Percentiles rank a stretch among this genome's conserved stretches.
Evolutionary conservation across 371 early-diverging fungal genomes (phyloP).

Genomic region (Sporodiniella umbellata): DNA sequence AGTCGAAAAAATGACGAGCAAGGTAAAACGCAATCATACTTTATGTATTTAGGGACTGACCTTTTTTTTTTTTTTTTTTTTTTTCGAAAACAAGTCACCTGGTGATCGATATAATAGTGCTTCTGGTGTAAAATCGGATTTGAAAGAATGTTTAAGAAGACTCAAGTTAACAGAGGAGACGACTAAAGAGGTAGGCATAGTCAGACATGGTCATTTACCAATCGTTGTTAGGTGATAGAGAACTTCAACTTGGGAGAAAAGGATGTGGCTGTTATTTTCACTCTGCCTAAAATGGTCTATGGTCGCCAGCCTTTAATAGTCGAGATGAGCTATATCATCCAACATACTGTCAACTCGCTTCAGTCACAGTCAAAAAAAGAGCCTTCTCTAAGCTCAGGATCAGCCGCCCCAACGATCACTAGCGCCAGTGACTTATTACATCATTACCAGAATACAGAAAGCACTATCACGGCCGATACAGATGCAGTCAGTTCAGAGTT

Average conservation of each 20-base stretch:
- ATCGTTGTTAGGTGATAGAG: conserved; percentile 19
- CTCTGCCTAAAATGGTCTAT: conserved; percentile 37
- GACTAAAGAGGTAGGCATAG: conserved; percentile 21
- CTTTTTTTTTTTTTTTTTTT: not conserved
- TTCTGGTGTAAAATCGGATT: conserved; percentile 51
- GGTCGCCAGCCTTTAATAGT: conserved; percentile 38
- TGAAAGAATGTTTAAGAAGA: conserved; percentile 43
- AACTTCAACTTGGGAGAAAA: conserved; percentile 36
- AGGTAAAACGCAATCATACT: conserved; percentile 38
- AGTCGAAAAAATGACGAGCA: conserved; percentile 56
- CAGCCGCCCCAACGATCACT: conserved; percentile 16
- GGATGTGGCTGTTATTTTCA: conserved; percentile 46
- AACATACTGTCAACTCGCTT: conserved; percentile 31
- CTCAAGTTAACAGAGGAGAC: conserved; percentile 25
- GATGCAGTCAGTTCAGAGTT: not conserved
- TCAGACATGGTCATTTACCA: not conserved
- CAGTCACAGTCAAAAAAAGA: conserved; percentile 15
- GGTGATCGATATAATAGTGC: conserved; percentile 57
- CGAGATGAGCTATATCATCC: conserved; percentile 35
- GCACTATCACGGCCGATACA: conserved; percentile 21
- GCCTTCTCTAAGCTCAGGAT: conserved; percentile 10
- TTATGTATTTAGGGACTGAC: too few relatives aligned
- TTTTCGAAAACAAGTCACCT: conserved; percentile 38
- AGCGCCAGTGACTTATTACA: conserved; percentile 5
- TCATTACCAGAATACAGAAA: conserved; percentile 12